phyloP scores from a whole-genome alignment of 768 basidiomycete genomes.

The Leucosporidium yakuticum region DNA sequence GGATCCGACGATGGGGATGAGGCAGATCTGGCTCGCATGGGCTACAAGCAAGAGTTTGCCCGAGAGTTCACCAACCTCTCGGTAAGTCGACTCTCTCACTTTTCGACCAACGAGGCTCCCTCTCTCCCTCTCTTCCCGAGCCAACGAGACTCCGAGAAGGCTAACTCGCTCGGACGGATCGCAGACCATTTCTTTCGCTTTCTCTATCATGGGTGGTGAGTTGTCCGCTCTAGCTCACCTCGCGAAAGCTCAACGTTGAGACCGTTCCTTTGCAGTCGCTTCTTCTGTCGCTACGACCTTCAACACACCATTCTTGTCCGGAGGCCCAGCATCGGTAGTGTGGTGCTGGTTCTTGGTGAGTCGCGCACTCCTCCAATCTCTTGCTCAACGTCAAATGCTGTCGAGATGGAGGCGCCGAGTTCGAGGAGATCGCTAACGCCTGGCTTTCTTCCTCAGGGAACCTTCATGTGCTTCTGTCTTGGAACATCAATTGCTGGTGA shows the following conservation, averaged over 20 bases:
- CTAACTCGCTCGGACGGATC: neutral
- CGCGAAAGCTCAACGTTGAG: neutral
- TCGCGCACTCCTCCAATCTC: neutral
- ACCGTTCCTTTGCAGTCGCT: slow-evolving; percentile 35
- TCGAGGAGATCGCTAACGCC: slow-evolving; percentile 8
- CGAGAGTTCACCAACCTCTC: slow-evolving; percentile 77
- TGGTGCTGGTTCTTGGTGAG: slow-evolving; percentile 47
- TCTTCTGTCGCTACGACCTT: slow-evolving; percentile 46
- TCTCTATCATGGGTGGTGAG: slow-evolving; percentile 19
- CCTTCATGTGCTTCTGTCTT: slow-evolving; percentile 34
- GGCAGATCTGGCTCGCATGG: slow-evolving; percentile 21
- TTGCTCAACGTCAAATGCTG: slow-evolving; percentile 9
- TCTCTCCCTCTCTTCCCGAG: neutral
- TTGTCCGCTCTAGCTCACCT: neutral
- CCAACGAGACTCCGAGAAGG: too few relatives aligned
- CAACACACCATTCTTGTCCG: slow-evolving; percentile 45
- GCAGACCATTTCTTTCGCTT: slow-evolving; percentile 43
- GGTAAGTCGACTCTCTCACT: slow-evolving; percentile 43
- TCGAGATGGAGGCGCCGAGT: neutral
- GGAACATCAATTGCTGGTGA: slow-evolving; percentile 33
- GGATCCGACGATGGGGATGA: slow-evolving; percentile 8
- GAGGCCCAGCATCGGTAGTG: slow-evolving; percentile 46
- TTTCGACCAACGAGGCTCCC: too few relatives aligned
- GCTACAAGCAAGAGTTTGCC: slow-evolving; percentile 52
- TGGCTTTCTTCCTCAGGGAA: slow-evolving; percentile 9